Base-by-base conservation (phyloP, 1,284 basidiomycete species). In the Cryptococcus amylolentus region DNA sequence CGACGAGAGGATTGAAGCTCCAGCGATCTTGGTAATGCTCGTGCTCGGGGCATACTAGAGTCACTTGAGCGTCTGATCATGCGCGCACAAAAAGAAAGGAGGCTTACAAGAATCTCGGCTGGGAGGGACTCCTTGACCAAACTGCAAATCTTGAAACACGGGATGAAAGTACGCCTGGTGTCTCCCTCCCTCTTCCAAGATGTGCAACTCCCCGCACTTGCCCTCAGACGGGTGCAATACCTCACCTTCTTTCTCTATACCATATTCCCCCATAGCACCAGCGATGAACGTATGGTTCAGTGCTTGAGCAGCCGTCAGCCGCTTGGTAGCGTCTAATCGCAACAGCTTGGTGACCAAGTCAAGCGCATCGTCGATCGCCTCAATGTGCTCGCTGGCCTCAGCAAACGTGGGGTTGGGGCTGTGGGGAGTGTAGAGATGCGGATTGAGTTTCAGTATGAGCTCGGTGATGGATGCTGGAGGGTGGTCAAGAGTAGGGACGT, bases 401-500 rank as follows among this genome's bases (percentile, higher is more conserved):
- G 63, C 63, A 0, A 66, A 61, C 1, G 73, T 72, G 12, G 73
- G 71, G 49, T 58, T 70, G 45, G 61, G 60, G 65, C 68, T 63
- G 35, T 80, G 81, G 0, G 85, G 84, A 6, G 80, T 81, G 65
- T 83, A 83, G 26, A 94, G 76, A 42, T 84, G 78, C 1, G 89
- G 90, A 66, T 94, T 94, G 57, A 89, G 84, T 49, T 79, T 83
- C 62, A 86, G 82, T 44, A 93, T 85, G 57, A 95, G 85, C 9
- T 85, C 82, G 28, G 79, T 78, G 83, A 94, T 87, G 40, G 84
- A 75, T 14, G 84, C 82, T 41, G 88, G 86, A 1, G 87, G 81
- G 38, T 80, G 72, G 12, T 84, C 82, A 20, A 92, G 77, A 4
- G 86, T 81, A 3, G 91, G 90, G 0, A 96, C 82, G 68, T 96